Evolutionary conservation across 2,329 filamentous ascomycete genomes (phyloP).

Genomic region (Diplodia sapinea): DNA sequence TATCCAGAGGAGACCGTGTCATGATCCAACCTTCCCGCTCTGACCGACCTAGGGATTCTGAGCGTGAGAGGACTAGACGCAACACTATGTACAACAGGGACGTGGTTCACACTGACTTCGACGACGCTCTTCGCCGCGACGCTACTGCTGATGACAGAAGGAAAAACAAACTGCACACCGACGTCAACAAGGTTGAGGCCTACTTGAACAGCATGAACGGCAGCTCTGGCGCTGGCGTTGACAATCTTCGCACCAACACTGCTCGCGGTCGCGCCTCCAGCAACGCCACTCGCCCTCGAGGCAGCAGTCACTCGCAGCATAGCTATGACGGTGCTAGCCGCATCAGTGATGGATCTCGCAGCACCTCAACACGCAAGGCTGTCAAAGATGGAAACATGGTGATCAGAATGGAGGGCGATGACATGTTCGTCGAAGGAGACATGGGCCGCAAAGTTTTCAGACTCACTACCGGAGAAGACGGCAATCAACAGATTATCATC

Average conservation of each 20-base stretch:
- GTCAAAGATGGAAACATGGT: constrained; percentile 11
- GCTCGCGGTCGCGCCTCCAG: constrained; percentile 21
- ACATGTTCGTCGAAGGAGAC: constrained; percentile 25
- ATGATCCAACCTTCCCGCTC: constrained; percentile 13
- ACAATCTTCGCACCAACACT: constrained; percentile 16
- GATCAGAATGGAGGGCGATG: constrained; percentile 15
- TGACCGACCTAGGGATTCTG: constrained; percentile 9
- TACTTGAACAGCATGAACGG: constrained; percentile 7
- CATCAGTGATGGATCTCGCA: constrained; percentile 23
- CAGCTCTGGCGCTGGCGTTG: constrained; percentile 1
- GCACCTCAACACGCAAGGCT: constrained; percentile 19
- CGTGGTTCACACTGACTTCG: background rate
- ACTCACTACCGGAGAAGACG: constrained; percentile 22
- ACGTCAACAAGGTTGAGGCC: constrained; percentile 17
- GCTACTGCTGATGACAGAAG: constrained; percentile 9
- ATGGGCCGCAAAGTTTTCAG: constrained; percentile 12
- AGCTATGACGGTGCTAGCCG: constrained; percentile 21
- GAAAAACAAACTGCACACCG: constrained; percentile 15
- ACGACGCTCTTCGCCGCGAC: background rate
- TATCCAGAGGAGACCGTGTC: background rate
- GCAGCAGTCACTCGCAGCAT: constrained; percentile 15
- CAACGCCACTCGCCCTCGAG: constrained; percentile 9
- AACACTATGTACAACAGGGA: constrained; percentile 28
- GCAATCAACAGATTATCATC: constrained; percentile 23
- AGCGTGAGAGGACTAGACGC: constrained; percentile 14